Conservation (phyloP, 73 alveolate species). For the Blepharisma stoltei region DNA sequence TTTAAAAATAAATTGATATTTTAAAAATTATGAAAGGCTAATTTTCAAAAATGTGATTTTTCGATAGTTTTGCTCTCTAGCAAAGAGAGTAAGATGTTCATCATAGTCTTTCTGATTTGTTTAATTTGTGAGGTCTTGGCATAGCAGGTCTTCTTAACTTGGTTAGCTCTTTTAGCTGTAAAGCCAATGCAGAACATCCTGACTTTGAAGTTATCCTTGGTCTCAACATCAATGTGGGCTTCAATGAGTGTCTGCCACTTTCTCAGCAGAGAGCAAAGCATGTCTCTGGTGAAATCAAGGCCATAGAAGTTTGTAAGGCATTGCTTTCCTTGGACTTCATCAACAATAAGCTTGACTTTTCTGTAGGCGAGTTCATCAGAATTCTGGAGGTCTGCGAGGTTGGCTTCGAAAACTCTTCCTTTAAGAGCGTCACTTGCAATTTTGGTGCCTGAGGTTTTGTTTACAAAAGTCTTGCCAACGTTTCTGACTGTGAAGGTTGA, state of each 20-base stretch:
- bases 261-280: slow-evolving; percentile 82
- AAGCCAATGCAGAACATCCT: slow-evolving; percentile 90
- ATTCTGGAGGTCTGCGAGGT: slow-evolving; percentile 60
- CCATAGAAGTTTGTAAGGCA: slow-evolving; percentile 92
- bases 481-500: slow-evolving; percentile 69
- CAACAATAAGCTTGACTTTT: slow-evolving; percentile 92
- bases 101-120: slow-evolving; percentile 91
- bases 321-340: slow-evolving; percentile 90
- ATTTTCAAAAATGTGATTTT: too few relatives aligned
- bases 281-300: slow-evolving; percentile 91
- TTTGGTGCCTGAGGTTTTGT: slow-evolving; percentile 88
- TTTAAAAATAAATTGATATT: too few relatives aligned
- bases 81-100: too few relatives aligned
- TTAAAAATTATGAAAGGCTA: too few relatives aligned
- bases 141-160: slow-evolving; percentile 85
- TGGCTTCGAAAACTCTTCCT: slow-evolving; percentile 91
- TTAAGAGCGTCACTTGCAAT: slow-evolving; percentile 82
- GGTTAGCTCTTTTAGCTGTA: slow-evolving; percentile 75
- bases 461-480: slow-evolving; percentile 85
- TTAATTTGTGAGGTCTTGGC: slow-evolving; percentile 81
- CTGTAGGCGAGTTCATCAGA: slow-evolving; percentile 70
- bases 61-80: too few relatives aligned
- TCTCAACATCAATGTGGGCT: slow-evolving; percentile 85
- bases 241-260: slow-evolving; percentile 94
- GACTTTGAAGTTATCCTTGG: slow-evolving; percentile 80